Evolutionary conservation across 495 filamentous ascomycete species (phyloP), one percentile per base, ranked within the genome.

Genomic region (Extremus antarcticus): DNA sequence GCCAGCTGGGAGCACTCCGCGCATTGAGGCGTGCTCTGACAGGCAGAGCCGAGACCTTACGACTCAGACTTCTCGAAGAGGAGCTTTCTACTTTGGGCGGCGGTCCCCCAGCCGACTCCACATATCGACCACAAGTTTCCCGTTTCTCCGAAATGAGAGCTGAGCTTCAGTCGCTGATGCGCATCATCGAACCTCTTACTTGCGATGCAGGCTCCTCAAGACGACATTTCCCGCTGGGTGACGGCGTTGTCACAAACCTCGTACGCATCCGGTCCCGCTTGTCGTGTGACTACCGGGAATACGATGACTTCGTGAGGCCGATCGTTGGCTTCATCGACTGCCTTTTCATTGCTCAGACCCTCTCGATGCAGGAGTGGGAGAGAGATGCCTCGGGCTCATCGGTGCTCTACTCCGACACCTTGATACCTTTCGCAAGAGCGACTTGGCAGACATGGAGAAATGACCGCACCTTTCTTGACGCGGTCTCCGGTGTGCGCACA

Each of bases 261-360:
- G 72, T 70, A 7, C 80, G 85, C 53, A 75, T 94, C 10, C 78
- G 82, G 38, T 65, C 66, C 20, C 78, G 90, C 39, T 73, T 98
- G 23, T 75, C 72, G 1, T 70, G 76, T 1, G 73, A 80, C 20
- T 90, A 86, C 65, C 76, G 79, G 41, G 80, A 78, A 29, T 97
- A 95, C 60, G 85, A 87, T 52, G 92, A 99, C 67, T 75, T 97
- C 47, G 85, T 84, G 0, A 74, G 76, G 47, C 90, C 90, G 1
- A 72, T 88, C 40, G 74, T 90, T 55, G 87, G 84, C 45, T 89
- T 96, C 60, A 75, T 97, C 9, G 80, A 86, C 51, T 84, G 87
- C 52, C 73, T 99, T 11, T 84, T 85, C 57, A 66, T 53, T 88
- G 90, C 13, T 64, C 94, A 25, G 84, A 9, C 25, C 7, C 32